Evolutionary conservation across 2,329 filamentous ascomycete species (phyloP).

Genomic region (Colletotrichum tabaci): DNA sequence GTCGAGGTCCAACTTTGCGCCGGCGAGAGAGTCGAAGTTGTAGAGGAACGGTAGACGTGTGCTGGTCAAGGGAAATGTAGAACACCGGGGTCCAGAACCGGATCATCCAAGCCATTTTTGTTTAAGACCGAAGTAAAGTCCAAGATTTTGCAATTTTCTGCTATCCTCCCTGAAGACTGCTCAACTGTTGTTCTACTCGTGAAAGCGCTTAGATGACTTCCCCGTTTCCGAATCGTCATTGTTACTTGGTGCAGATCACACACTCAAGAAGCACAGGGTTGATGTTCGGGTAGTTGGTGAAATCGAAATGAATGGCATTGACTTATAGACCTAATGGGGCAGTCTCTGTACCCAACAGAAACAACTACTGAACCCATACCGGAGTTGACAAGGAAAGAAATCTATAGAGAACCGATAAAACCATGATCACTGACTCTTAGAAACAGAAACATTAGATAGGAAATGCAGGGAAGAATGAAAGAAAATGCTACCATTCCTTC

Average conservation of each 20-base stretch:
- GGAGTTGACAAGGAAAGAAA: too few species aligned
- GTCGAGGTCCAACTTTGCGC: constrained; percentile 33
- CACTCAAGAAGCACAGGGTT: not conserved
- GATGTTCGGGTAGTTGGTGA: not conserved
- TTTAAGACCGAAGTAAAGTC: too few species aligned
- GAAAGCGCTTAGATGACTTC: not conserved
- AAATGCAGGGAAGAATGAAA: too few species aligned
- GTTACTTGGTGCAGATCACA: not conserved
- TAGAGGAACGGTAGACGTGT: not conserved
- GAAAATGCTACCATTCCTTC: too few species aligned
- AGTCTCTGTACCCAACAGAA: too few species aligned
- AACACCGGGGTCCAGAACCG: constrained; percentile 11
- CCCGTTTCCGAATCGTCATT: not conserved
- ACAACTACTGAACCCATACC: too few species aligned
- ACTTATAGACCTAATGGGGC: fast-evolving
- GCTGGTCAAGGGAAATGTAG: constrained; percentile 9
- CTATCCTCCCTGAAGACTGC: too few species aligned
- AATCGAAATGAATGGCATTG: too few species aligned
- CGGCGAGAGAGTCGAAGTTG: constrained; percentile 36
- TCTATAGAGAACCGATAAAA: too few species aligned
- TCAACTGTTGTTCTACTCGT: not conserved
- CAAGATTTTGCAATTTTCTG: too few species aligned
- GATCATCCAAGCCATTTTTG: not conserved
- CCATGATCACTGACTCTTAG: too few species aligned
- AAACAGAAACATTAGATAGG: too few species aligned